Evolutionary conservation across 1,139 yeast genomes (phyloP).

Genomic region (Casaregolazyma suthepensis): DNA sequence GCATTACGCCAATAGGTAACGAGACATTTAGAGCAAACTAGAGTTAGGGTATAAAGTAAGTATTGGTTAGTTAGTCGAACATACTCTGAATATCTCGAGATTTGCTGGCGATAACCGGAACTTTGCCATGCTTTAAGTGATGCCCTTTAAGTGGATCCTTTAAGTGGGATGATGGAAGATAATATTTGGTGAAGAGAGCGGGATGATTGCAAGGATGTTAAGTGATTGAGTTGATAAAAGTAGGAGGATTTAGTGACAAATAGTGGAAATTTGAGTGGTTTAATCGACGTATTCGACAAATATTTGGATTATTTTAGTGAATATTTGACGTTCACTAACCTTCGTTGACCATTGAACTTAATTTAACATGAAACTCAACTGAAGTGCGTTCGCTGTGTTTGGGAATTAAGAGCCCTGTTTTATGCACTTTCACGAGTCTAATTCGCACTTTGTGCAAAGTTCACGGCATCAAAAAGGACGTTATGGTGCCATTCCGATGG

Average conservation of each 20-base stretch:
- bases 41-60: not conserved
- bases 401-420: not conserved
- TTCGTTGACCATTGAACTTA: not conserved
- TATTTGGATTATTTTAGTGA: too few relatives aligned
- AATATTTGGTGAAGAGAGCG: too few relatives aligned
- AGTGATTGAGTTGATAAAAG: too few relatives aligned
- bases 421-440: not conserved
- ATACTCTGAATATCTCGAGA: constrained; percentile 61
- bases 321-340: too few relatives aligned
- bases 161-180: constrained; percentile 3
- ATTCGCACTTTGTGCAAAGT: not conserved
- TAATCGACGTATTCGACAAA: too few relatives aligned
- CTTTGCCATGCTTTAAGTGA: constrained; percentile 9
- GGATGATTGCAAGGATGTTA: too few relatives aligned
- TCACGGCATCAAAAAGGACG: not conserved
- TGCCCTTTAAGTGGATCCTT: not conserved
- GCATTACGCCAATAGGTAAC: constrained; percentile 85
- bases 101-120: constrained; percentile 20
- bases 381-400: not conserved
- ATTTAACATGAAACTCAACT: not conserved
- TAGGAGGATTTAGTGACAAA: too few relatives aligned
- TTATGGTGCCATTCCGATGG: not conserved
- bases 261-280: too few relatives aligned
- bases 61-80: constrained; percentile 23
- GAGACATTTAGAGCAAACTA: constrained; percentile 80